Base-by-base conservation (phyloP, 257 asterid genomes). In the Forsythia viridissima region DNA sequence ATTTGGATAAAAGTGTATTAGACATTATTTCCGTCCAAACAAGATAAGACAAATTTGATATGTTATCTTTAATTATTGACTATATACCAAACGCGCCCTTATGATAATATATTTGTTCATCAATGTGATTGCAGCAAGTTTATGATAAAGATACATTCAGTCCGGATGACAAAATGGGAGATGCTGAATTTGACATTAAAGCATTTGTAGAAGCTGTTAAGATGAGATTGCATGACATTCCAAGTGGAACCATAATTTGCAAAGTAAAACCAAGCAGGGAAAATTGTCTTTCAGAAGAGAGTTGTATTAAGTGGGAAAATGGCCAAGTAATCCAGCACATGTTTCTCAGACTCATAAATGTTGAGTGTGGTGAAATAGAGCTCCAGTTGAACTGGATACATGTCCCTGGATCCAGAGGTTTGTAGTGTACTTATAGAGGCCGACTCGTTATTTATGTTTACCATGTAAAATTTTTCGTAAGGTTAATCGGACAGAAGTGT, bases 381-480 rank as follows among this genome's bases (percentile, higher is more conserved):
- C 80, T 86, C 24, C 82, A 75, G 63, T 36, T 86, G 81, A 86
- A 79, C 72, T 86, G 90, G 90, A 81, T 84, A 3, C 81, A 86
- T 39, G 39, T 86, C 75, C 90, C 90, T 40, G 86, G 88, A 6
- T 79, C 86, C 69, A 81, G 48, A n/a, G 85, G 73, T 67, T 74
- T 81, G 16, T 79, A 82, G 76, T 20, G 15, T 8, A 8, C 11
- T 20, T 24, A 24, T 9, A 21, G 37, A n/a, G 6, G 15, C 5
- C 13, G 69, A 7, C 15, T 40, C 0, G 15, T 69, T 16, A 11
- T 4, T 66, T 34, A 4, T 15, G 3, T 3, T 0, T n/a, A 61
- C 36, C 15, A 21, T 21, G 38, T 20, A 61, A 21, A 3, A 13
- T 21, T 61, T 21, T 8, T 61, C 0, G 3, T 21, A 2, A 61